Evolutionary conservation across 192 early-diverging fungal genomes (phyloP).

Genomic region (Paraglomus occultum): DNA sequence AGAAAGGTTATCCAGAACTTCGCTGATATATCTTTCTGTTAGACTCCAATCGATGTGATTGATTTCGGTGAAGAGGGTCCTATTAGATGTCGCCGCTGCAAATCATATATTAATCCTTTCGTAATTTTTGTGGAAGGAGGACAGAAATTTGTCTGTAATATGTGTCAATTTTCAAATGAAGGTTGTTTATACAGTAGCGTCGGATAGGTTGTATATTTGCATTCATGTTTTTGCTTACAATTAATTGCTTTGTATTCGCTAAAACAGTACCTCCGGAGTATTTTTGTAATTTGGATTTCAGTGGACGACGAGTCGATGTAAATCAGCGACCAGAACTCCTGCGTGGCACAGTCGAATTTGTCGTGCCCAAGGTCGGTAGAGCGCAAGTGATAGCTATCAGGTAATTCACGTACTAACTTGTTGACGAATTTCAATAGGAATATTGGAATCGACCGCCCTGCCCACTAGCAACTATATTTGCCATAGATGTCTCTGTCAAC

Average conservation of each 20-base stretch:
- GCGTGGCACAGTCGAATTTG: slow-evolving; percentile 89
- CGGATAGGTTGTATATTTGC: neutral
- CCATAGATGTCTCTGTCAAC: slow-evolving; percentile 91
- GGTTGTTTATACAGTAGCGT: slow-evolving; percentile 36
- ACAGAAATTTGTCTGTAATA: slow-evolving; percentile 89
- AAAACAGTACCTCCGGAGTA: slow-evolving; percentile 76
- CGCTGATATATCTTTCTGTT: neutral
- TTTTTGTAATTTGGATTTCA: slow-evolving; percentile 95
- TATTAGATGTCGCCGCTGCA: slow-evolving; percentile 86
- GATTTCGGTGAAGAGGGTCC: slow-evolving; percentile 87
- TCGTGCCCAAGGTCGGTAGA: slow-evolving; percentile 61
- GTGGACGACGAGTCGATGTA: slow-evolving; percentile 78
- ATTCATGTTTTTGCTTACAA: neutral
- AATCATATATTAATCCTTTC: slow-evolving; percentile 92
- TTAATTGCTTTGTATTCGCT: neutral
- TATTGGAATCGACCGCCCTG: slow-evolving; percentile 68
- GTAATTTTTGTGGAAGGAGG: slow-evolving; percentile 89
- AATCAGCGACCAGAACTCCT: slow-evolving; percentile 85
- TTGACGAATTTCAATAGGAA: slow-evolving; percentile 39
- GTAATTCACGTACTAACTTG: neutral
- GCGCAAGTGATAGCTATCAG: neutral
- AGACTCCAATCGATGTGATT: slow-evolving; percentile 71
- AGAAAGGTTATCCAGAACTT: neutral
- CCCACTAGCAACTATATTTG: slow-evolving; percentile 83
- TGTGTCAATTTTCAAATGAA: slow-evolving; percentile 87